A percentile compares a stretch with the other conserved stretches of the same genome.
phyloP scores from a whole-genome alignment of 2,329 filamentous ascomycete species.

The Arthrobotrys sphaeroides region DNA sequence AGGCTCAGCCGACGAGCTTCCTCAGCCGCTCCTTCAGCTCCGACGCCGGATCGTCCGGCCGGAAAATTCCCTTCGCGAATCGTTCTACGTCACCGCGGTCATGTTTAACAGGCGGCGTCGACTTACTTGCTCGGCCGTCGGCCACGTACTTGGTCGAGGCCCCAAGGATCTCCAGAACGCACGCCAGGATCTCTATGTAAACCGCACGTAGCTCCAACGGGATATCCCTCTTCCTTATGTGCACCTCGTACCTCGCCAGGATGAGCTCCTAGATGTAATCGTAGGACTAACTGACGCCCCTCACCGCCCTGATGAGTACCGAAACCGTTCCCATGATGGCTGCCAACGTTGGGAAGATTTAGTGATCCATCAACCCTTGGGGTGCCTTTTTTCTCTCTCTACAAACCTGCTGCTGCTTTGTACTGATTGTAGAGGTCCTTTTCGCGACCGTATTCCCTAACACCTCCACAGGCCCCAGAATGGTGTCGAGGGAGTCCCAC shows the following conservation, averaged over 20 bases:
- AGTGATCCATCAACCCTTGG: neutral
- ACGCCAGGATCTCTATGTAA: constrained; percentile 10
- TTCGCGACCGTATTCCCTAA: neutral
- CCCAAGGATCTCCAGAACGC: constrained; percentile 15
- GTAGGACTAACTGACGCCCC: constrained; percentile 14
- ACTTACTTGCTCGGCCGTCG: constrained; percentile 9
- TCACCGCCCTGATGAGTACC: neutral
- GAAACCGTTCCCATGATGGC: constrained; percentile 16
- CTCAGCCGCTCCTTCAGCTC: constrained; percentile 2
- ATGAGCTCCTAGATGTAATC: constrained; percentile 14
- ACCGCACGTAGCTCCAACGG: neutral
- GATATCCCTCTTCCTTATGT: neutral
- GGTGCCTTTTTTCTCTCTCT: neutral
- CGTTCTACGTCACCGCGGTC: neutral
- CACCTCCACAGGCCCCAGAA: constrained; percentile 19
- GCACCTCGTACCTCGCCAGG: constrained; percentile 7
- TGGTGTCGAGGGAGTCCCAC: constrained; percentile 15
- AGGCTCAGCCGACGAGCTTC: constrained; percentile 18
- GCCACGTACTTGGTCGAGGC: constrained; percentile 22
- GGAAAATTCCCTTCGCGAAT: constrained; percentile 3
- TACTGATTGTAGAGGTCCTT: constrained; percentile 3
- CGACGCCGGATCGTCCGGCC: neutral
- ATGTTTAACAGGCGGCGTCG: neutral
- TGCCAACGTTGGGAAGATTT: neutral
- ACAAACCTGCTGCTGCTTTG: neutral